Evolutionary conservation across 805 yeast genomes (phyloP).

Genomic region (Saccharomycopsis schoenii): DNA sequence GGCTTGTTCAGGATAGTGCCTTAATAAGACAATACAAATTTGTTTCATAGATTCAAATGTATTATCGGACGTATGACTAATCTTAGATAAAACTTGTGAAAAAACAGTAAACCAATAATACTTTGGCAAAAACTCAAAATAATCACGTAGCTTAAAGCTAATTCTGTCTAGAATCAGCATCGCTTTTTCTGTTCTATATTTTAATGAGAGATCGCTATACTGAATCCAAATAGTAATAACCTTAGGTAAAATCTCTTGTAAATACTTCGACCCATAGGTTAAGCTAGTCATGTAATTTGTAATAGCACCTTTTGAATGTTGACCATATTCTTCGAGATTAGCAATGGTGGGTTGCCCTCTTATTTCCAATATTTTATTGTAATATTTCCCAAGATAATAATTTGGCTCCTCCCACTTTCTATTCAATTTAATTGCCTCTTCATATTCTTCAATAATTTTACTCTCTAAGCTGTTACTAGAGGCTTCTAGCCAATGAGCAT

Average conservation of each 20-base stretch:
- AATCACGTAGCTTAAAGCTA: conserved; percentile 34
- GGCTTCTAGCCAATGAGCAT: conserved; percentile 80
- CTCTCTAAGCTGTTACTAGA: conserved; percentile 77
- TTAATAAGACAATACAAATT: conserved; percentile 49
- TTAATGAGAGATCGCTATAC: conserved; percentile 31
- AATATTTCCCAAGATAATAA: conserved; percentile 71
- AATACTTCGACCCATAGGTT: conserved; percentile 50
- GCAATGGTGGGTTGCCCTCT: conserved; percentile 26
- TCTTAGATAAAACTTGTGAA: conserved; percentile 76
- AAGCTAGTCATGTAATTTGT: conserved; percentile 49
- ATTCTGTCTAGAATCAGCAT: background rate
- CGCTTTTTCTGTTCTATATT: conserved; percentile 26
- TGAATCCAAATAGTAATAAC: conserved; percentile 89
- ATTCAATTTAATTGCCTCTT: conserved; percentile 44
- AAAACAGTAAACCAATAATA: conserved; percentile 73
- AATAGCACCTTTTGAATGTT: conserved; percentile 46
- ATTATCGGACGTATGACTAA: conserved; percentile 49
- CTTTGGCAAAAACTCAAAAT: conserved; percentile 37
- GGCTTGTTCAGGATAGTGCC: conserved; percentile 68
- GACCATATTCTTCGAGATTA: conserved; percentile 26
- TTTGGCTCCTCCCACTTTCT: conserved; percentile 67
- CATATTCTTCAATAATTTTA: conserved; percentile 62
- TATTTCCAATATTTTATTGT: conserved; percentile 65
- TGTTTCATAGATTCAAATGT: conserved; percentile 46
- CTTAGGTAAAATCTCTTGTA: conserved; percentile 81